A percentile compares a stretch with the other conserved stretches of the same genome.
phyloP scores from a whole-genome alignment of 257 asterid species.

The Primulina tabacum region DNA sequence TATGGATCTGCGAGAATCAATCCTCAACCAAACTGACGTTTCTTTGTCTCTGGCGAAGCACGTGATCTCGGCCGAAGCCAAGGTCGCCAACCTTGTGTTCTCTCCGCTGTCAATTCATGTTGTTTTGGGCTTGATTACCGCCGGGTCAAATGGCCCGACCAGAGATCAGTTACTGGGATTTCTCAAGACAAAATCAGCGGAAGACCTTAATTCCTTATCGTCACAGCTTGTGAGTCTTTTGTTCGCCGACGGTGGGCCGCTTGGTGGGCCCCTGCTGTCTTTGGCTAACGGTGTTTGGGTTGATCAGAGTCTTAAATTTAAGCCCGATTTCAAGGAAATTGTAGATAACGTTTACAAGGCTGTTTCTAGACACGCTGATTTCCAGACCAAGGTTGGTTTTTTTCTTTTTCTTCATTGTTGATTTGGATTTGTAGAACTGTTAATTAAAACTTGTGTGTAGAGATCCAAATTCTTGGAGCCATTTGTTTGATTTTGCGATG shows the following conservation, averaged over 20 bases:
- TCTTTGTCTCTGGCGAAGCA: constrained; percentile 43
- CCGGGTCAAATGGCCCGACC: constrained; percentile 52
- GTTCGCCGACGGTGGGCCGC: constrained; percentile 46
- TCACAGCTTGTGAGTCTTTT: constrained; percentile 42
- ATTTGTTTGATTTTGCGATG: background rate
- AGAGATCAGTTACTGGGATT: constrained; percentile 38
- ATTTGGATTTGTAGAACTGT: background rate
- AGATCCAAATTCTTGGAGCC: background rate
- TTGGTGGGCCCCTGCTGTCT: constrained; percentile 45
- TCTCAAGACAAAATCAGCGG: constrained; percentile 31
- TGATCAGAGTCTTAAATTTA: constrained; percentile 42
- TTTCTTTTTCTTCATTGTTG: no score
- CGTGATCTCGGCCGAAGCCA: constrained; percentile 38
- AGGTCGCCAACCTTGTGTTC: constrained; percentile 41
- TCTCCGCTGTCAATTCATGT: constrained; percentile 58
- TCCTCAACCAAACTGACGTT: constrained; percentile 41
- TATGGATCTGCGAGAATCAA: constrained; percentile 47
- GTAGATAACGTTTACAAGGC: constrained; percentile 46
- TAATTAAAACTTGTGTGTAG: background rate
- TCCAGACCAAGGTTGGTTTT: constrained; percentile 44
- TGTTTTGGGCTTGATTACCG: constrained; percentile 36
- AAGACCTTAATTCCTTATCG: constrained; percentile 35
- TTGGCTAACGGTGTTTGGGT: constrained; percentile 59
- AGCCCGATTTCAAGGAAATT: constrained; percentile 37
- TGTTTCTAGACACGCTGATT: constrained; percentile 43